Conservation (phyloP, 2,329 filamentous ascomycete genomes). For the Calonectria honghensis region DNA sequence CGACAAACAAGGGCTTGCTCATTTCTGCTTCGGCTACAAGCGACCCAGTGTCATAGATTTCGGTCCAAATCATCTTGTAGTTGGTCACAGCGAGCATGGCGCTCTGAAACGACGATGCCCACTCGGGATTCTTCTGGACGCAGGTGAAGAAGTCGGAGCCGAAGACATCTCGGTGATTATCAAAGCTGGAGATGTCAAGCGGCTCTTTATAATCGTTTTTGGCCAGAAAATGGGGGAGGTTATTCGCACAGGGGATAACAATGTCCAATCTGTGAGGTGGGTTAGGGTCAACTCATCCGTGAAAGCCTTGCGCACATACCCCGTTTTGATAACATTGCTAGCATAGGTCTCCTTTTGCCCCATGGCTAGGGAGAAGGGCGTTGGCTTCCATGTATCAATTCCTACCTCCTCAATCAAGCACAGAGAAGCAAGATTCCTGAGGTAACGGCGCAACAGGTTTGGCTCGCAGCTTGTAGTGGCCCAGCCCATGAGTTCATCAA, state of each 20-base stretch:
- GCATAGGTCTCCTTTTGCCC: neutral
- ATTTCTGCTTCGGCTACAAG: neutral
- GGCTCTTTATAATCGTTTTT: slow-evolving; percentile 2
- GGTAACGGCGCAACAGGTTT: neutral
- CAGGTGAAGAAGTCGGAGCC: neutral
- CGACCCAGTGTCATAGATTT: neutral
- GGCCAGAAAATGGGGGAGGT: neutral
- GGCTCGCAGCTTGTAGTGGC: neutral
- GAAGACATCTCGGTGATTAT: slow-evolving; percentile 1
- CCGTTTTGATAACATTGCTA: neutral
- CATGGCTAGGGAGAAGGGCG: neutral
- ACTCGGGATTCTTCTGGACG: neutral
- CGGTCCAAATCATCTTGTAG: neutral
- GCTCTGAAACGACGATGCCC: neutral
- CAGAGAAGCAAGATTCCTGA: neutral
- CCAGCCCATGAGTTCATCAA: neutral
- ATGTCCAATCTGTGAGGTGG: neutral
- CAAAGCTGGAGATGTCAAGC: neutral
- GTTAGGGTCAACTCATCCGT: neutral
- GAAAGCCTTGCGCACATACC: neutral
- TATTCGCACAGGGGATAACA: neutral
- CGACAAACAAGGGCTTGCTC: neutral
- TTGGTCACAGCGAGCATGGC: neutral
- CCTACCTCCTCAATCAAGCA: neutral
- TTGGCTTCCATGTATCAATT: neutral